These are phyloP conservation scores for Sphaerulina musiva DNA, from an alignment of 2,329 filamentous ascomycete genomes.

Conservation along the genomic window DNA sequence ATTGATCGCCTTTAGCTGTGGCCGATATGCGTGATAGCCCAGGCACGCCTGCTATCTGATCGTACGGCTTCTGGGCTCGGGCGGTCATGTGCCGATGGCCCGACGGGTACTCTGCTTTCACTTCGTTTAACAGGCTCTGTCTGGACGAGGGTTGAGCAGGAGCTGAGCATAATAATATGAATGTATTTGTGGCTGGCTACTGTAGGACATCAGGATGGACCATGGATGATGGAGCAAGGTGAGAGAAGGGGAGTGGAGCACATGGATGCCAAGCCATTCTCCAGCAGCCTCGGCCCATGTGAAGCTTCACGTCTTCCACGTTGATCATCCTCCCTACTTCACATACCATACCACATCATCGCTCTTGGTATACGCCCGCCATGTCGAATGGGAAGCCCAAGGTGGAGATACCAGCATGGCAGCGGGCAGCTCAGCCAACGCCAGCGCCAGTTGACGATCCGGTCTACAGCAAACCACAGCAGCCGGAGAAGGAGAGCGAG, in stretches of 20 bases:
- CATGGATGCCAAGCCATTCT: not conserved
- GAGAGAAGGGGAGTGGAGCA: not conserved
- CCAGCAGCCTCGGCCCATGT: not conserved
- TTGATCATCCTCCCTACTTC: not conserved
- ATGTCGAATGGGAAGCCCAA: slow-evolving; percentile 29
- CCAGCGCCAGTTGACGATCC: slow-evolving; percentile 18
- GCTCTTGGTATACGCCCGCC: not conserved
- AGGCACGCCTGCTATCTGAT: not conserved
- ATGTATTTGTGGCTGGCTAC: too few species aligned
- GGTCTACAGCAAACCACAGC: slow-evolving; percentile 17
- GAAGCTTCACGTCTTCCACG: not conserved
- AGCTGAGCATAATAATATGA: too few species aligned
- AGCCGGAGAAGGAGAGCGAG: slow-evolving; percentile 8
- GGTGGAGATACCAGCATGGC: slow-evolving; percentile 33
- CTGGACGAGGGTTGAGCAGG: too few species aligned
- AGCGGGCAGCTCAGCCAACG: slow-evolving; percentile 23
- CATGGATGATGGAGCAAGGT: too few species aligned
- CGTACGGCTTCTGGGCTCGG: not conserved
- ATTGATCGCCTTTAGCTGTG: not conserved
- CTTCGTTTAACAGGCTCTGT: too few species aligned
- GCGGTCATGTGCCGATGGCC: not conserved
- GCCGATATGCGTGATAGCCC: not conserved
- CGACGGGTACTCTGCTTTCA: too few species aligned
- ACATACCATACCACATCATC: not conserved
- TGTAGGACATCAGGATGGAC: too few species aligned